Conservation (phyloP, 129 eudicot genomes). For the Lactuca saligna region DNA sequence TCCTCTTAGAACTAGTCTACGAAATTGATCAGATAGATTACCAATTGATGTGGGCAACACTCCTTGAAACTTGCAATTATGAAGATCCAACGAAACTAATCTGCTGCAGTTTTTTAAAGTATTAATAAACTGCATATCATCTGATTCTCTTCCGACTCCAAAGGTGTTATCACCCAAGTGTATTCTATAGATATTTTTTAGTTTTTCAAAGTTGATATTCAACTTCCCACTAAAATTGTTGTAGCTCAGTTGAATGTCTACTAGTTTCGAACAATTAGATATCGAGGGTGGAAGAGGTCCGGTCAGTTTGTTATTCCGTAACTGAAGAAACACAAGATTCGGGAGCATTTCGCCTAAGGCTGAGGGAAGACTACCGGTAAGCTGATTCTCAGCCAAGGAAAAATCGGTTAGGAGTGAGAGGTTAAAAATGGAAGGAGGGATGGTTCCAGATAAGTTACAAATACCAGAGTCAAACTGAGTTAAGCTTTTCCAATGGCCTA, state of each 20-base stretch:
- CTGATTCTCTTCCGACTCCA: slow-evolving; percentile 14
- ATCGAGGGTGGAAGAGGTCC: background rate
- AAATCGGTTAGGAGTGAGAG: no score
- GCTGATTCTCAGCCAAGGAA: no score
- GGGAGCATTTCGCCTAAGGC: no score
- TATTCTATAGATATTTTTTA: background rate
- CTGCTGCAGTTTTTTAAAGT: slow-evolving; percentile 20
- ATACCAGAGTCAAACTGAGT: background rate
- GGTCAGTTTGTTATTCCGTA: no score
- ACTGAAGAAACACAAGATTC: no score
- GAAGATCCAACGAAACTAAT: background rate
- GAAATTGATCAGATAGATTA: slow-evolving; percentile 9
- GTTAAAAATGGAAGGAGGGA: slow-evolving; percentile 9
- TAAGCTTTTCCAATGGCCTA: background rate
- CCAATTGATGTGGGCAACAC: slow-evolving; percentile 4
- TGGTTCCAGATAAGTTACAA: slow-evolving; percentile 4
- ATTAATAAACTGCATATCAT: slow-evolving; percentile 20
- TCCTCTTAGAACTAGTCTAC: background rate
- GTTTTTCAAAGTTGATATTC: background rate
- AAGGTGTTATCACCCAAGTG: background rate
- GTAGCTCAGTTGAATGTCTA: background rate
- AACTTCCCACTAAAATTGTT: slow-evolving; percentile 29
- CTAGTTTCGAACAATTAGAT: slow-evolving; percentile 19
- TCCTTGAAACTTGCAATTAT: background rate
- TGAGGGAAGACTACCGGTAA: no score